Percentiles rank a stretch among this genome's conserved stretches.
Evolutionary conservation across 768 basidiomycete species (phyloP).

Genomic region (Mycena leptocephala): DNA sequence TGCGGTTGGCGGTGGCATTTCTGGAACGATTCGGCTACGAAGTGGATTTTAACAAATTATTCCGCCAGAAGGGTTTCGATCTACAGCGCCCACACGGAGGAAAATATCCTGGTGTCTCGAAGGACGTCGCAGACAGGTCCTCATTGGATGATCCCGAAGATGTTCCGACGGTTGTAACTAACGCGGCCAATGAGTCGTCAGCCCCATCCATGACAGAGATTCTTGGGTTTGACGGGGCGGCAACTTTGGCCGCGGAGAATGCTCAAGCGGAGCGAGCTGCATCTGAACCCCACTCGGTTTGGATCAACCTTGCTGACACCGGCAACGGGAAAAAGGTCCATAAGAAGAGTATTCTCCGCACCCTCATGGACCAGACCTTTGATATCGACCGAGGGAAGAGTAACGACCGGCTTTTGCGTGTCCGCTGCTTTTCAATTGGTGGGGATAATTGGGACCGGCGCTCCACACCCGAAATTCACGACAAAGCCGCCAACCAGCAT

Average conservation of each 20-base stretch:
- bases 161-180: too few species aligned
- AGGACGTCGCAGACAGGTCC: slow-evolving; percentile 27
- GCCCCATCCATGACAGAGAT: not conserved
- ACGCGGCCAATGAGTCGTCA: too few species aligned
- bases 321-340: not conserved
- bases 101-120: slow-evolving; percentile 22
- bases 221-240: not conserved
- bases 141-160: not conserved
- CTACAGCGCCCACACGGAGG: slow-evolving; percentile 27
- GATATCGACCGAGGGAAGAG: slow-evolving; percentile 8
- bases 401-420: slow-evolving; percentile 7
- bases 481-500: not conserved
- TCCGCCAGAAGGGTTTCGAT: not conserved
- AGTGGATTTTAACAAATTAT: slow-evolving; percentile 10
- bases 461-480: not conserved
- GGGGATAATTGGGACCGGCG: slow-evolving; percentile 4
- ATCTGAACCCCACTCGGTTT: not conserved
- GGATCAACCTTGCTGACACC: slow-evolving; percentile 1
- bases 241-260: not conserved
- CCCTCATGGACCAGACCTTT: slow-evolving; percentile 16
- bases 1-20: not conserved
- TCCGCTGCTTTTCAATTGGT: slow-evolving; percentile 10
- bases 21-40: not conserved
- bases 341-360: slow-evolving; percentile 17
- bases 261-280: not conserved